Base-by-base conservation (phyloP, 257 asterid species). In the Avicennia marina region DNA sequence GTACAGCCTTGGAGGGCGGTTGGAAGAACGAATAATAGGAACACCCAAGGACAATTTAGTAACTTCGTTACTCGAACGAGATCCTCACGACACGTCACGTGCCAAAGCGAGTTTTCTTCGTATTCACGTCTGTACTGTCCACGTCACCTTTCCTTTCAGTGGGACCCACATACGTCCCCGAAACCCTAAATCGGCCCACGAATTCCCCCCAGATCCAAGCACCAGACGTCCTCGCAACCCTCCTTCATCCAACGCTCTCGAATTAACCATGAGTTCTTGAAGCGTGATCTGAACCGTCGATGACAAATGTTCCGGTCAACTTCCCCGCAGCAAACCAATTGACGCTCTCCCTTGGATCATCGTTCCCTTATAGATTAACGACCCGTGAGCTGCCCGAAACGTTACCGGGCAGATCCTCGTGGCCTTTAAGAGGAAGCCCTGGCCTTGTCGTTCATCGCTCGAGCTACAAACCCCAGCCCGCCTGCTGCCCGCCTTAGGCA, bases 371-470 rank as follows among this genome's bases (percentile, higher is more conserved):
- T 8, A 2, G n/a, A 63, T 76, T 61, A 4, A 81, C 84, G 88
- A 74, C 21, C 40, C 40, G 21, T 2, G 49, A 10, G 1, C 81
- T 86, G 94, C 97, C 97, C 97, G 78, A 49, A 26, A 18, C 56
- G 40, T 1, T 0, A 26, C 11, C 83, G 97, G 97, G 94, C 80
- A 86, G 94, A 86, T 89, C 94, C n/a, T 76, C 81, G 50, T 62
- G 74, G 83, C 93, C 97, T 84, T 84, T 86, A 89, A 89, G 94
- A 81, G 19, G 79, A 75, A 74, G 74, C 56, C 74, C 69, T 71
- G 63, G 66, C 75, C 75, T 67, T 63, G 63, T 49, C 65, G 20
- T 51, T 78, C 79, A 71, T 80, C 95, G 85, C 97, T 74, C 93
- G 81, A 65, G 65, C 67, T 49, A 56, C 85, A 68, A 86, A 77